A percentile compares a stretch with the other conserved stretches of the same genome.
Conservation (phyloP, 2,329 filamentous ascomycete genomes). For the Trichoderma pleuroti region DNA sequence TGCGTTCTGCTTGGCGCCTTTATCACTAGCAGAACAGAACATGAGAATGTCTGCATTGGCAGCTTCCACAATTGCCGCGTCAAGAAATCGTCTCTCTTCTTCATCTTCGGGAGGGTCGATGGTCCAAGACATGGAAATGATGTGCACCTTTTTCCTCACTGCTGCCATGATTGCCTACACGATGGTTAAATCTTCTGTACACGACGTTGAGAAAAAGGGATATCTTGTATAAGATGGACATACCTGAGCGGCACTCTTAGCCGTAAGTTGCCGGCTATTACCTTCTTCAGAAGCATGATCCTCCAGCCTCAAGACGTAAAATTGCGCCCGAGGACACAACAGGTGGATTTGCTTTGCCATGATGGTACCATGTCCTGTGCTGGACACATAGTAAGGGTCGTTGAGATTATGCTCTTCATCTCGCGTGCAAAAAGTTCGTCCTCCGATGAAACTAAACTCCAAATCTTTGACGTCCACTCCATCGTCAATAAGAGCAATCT, state of each 20-base stretch:
- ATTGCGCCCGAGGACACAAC: constrained; percentile 26
- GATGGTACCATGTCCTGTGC: constrained; percentile 27
- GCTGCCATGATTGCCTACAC: constrained; percentile 32
- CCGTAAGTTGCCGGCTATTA: constrained; percentile 1
- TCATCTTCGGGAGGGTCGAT: constrained; percentile 25
- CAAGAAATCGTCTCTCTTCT: constrained; percentile 24
- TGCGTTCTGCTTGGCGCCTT: constrained; percentile 22
- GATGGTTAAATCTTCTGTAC: not conserved
- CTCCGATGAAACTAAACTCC: constrained; percentile 26
- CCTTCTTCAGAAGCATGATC: constrained; percentile 17
- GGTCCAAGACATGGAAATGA: constrained; percentile 40
- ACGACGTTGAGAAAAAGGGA: not conserved
- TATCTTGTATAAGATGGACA: not conserved
- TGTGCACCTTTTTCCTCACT: constrained; percentile 29
- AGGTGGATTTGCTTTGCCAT: constrained; percentile 29
- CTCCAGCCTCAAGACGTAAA: constrained; percentile 24
- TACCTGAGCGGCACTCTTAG: constrained; percentile 29
- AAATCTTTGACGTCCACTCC: constrained; percentile 34
- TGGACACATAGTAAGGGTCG: constrained; percentile 30
- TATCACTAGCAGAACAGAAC: constrained; percentile 37
- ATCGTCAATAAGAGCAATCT: constrained; percentile 39
- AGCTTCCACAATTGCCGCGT: constrained; percentile 26
- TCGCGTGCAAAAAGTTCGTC: constrained; percentile 28
- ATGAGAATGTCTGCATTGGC: constrained; percentile 34
- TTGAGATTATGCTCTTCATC: constrained; percentile 21